Evolutionary conservation across 2,329 filamentous ascomycete genomes (phyloP), one percentile per base, ranked within the genome.

Genomic region (Sclerotinia trifoliorum): DNA sequence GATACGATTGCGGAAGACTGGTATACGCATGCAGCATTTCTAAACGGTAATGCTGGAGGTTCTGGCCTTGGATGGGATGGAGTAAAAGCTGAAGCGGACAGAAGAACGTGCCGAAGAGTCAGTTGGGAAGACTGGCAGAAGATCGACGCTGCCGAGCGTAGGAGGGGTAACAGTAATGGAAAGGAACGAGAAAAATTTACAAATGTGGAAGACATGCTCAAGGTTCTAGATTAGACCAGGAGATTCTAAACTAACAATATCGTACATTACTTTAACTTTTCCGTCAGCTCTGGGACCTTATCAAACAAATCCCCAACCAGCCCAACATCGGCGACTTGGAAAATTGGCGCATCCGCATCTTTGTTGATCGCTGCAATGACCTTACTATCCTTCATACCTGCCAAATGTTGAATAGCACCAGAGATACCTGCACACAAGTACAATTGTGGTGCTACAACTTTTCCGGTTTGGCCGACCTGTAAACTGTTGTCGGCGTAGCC

Each of bases 361-460:
- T 99, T 99, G 85, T 99, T 99, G 78, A 99, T 98, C 19, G 93
- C 93, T 29, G 94, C 95, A 82, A 99, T 99, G 69, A 99, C 95
- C 84, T 99, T 99, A 84, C 93, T 97, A 78, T 99, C 95, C 86
- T 99, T 99, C 95, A 99, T 99, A 78, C 95, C 95, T 44, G 95
- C 95, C 81, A 99, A 81, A 84, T 99, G 95, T 82, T 99, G 95
- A 75, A 99, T 99, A 29, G 95, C 95, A 66, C 95, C 95, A 11
- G 93, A 97, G 75, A 99, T 98, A 77, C 95, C 95, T 17, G 94
- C 94, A 66, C 93, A 96, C 74, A 99, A 85, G 79, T 99, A 99
- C 70, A 99, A 83, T 80, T 99, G 90, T 69, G 95, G 95, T 58
- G 95, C 95, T 66, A 99, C 94, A 71, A 98, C 96, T 86, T 99